Evolutionary conservation across 1,284 basidiomycete species (phyloP), one percentile per base, ranked within the genome.

Genomic region (Rhodotorula sp.): DNA sequence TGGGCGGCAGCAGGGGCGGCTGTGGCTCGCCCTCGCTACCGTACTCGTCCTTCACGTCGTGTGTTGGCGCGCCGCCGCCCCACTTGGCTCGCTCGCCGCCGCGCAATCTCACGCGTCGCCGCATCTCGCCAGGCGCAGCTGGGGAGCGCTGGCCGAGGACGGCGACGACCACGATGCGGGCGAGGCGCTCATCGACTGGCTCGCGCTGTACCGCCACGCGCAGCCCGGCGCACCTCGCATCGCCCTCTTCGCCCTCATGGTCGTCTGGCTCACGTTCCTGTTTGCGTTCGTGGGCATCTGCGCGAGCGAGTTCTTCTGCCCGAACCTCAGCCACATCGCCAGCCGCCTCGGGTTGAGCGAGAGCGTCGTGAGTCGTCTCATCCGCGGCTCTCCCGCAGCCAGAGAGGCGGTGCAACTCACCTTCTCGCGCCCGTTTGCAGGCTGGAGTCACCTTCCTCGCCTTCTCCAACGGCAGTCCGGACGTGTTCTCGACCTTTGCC

Each of bases 281-380:
- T 93, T 93, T 82, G 91, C 81, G 23, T 84, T 92, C 61, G 88
- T 96, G 34, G 93, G 93, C 7, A 96, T 97, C 80, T 90, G 89
- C 75, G 92, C 93, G 14, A 91, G 91, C 52, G 94, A 97, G 82
- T 97, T 96, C 83, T 96, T 97, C 84, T 94, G 91, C 60, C 93
- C 93, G 3, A 97, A 97, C 81, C 86, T 97, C 46, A 89, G 71
- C 45, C 92, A 93, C 0, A 89, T 96, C 50, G 88, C 93, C 0
- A 86, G 89, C 60, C 83, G 91, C 12, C 86, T 97, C 4, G 91
- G 92, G 0, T 82, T 97, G 48, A 90, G 90, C 77, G 92, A 97
- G 81, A 91, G 91, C 70, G 89, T 96, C 13, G 92, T 77, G 44
- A 64, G 77, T 77, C 17, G 10, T 45, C 46, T 44, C 42, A 12